Conservation (phyloP, 768 basidiomycete species). For the Auriscalpium vulgare region DNA sequence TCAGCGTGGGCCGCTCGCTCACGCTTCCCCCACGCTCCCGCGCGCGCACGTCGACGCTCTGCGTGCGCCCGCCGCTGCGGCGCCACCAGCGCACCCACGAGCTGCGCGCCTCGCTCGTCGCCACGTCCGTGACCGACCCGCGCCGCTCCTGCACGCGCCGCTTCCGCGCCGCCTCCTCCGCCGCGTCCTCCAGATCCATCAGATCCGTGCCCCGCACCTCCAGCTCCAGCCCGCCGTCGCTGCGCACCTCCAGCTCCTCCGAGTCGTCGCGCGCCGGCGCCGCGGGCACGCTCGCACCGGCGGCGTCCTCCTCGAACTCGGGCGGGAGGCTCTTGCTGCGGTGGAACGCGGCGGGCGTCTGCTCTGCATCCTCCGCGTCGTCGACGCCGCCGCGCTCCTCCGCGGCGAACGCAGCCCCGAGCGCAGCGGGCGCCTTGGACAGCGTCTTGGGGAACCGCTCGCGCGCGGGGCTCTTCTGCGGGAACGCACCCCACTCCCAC, state of each 20-base stretch:
- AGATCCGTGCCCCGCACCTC: too few species aligned
- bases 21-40: not conserved
- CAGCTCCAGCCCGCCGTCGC: not conserved
- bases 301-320: constrained; percentile 20
- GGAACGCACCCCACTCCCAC: constrained; percentile 93
- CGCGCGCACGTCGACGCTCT: constrained; percentile 3
- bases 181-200: not conserved
- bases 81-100: constrained; percentile 89
- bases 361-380: too few species aligned
- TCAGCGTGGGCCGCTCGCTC: not conserved
- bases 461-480: constrained; percentile 65
- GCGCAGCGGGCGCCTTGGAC: not conserved
- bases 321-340: constrained; percentile 55
- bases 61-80: constrained; percentile 31
- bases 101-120: constrained; percentile 22
- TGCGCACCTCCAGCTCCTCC: not conserved
- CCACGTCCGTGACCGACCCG: not conserved
- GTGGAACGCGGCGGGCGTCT: constrained; percentile 24
- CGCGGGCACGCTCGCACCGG: not conserved
- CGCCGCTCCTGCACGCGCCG: not conserved
- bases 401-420: not conserved
- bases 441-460: constrained; percentile 31
- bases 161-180: constrained; percentile 11
- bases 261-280: too few species aligned
- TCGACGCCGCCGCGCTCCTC: constrained; percentile 7